Evolutionary conservation across 176 grass and related monocot genomes (phyloP).

Genomic region (Musa schizocarpa): DNA sequence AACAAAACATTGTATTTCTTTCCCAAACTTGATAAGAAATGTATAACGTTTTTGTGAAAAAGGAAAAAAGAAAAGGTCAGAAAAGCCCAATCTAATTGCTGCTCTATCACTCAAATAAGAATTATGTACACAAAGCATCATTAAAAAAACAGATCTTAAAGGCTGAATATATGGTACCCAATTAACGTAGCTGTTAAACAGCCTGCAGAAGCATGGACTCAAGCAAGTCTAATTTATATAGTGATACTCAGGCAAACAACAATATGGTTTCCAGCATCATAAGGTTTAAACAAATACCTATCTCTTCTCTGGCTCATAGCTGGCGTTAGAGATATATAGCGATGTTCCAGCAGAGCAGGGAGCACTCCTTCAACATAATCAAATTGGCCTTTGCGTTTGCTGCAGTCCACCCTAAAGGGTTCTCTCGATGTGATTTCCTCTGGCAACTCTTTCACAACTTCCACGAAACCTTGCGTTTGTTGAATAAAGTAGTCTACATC

Average conservation of each 20-base stretch:
- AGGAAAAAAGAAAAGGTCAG: background rate
- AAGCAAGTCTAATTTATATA: background rate
- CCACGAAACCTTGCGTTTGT: slow-evolving; percentile 65
- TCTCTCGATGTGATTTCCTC: slow-evolving; percentile 55
- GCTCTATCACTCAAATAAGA: background rate
- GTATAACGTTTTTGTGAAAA: background rate
- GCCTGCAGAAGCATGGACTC: background rate
- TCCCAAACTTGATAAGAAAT: background rate
- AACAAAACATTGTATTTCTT: background rate
- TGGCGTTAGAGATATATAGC: slow-evolving; percentile 69
- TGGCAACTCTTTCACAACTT: slow-evolving; percentile 70
- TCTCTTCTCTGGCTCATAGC: slow-evolving; percentile 88
- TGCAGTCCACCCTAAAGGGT: slow-evolving; percentile 77
- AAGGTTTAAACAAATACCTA: slow-evolving; percentile 41
- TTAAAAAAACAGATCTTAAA: background rate
- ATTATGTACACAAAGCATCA: background rate
- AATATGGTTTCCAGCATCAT: too few species aligned
- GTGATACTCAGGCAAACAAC: background rate
- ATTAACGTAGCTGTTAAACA: background rate
- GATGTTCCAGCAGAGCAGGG: slow-evolving; percentile 63
- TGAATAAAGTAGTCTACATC: slow-evolving; percentile 92
- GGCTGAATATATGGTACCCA: background rate
- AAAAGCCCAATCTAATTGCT: background rate
- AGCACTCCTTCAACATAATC: slow-evolving; percentile 72
- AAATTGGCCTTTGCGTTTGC: slow-evolving; percentile 72